Base-by-base conservation (phyloP, 768 basidiomycete species). In the Glaciozyma martinii region DNA sequence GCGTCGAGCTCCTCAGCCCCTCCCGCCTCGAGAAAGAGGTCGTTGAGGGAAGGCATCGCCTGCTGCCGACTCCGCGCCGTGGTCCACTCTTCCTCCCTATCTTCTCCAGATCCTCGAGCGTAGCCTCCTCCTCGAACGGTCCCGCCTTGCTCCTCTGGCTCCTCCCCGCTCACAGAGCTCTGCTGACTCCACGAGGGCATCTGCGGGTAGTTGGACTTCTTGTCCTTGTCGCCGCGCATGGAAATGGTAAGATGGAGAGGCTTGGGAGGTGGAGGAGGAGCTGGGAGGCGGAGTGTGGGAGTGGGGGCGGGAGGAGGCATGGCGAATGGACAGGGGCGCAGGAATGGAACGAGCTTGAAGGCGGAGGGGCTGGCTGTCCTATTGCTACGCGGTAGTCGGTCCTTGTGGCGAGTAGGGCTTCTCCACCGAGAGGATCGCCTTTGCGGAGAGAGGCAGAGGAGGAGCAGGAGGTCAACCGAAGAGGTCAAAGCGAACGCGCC, bases 181-280 rank as follows among this genome's bases (percentile, higher is more conserved):
- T 25, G 25, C 27, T 25, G 25, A 16, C 50, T 52, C 50, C 50
- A 52, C 1, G 27, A 30, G 15, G 50, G 50, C 50, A 52, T 52
- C 13, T 25, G 27, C 13, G 50, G 50, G 27, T 52, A 52, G 27
- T 9, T 52, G 8, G 50, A 52, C 27, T 23, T 52, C 15, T 30
- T 52, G 27, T 29, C 30, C 27, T 18, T 52, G 46, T 25, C 27
- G 50, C 50, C 30, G 27, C 54, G 54, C 29, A 37, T 27, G 2
- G 56, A 57, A 19, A 65, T 46, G 10, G 67, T 65, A 16, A 70
- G 56, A 25, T 66, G 60, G 8, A 70, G 62, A 2, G 68, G 68
- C 21, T 70, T 70, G 1, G 68, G 68, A 10, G 68, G 68, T 0
- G 60, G 65, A 1, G 65, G 66, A 10, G 60, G 61, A 0, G 60